Conservation (phyloP, 495 filamentous ascomycete genomes). For the Letharia columbiana region DNA sequence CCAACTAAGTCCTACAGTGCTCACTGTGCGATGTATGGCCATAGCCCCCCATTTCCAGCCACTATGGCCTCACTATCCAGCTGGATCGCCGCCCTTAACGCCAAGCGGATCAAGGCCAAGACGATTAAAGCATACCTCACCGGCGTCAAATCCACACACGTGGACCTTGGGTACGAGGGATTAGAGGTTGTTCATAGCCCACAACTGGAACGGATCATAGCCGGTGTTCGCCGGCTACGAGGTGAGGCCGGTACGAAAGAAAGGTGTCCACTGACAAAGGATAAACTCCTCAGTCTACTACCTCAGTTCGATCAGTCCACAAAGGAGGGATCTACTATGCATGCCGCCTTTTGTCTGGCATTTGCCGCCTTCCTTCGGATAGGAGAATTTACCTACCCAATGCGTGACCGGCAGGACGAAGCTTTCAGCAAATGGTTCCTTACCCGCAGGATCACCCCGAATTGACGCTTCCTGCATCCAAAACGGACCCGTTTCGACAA, state of each 20-base stretch:
- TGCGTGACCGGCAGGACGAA: rapidly evolving
- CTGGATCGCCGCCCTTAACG: not conserved
- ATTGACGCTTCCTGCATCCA: not conserved
- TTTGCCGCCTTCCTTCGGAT: not conserved
- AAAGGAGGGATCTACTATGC: not conserved
- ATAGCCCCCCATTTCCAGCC: not conserved
- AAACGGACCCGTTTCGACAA: not conserved
- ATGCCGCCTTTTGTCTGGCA: not conserved
- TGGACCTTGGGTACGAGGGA: not conserved
- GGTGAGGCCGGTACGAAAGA: not conserved
- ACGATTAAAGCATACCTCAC: slow-evolving; percentile 5
- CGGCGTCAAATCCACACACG: not conserved
- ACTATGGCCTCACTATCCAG: not conserved
- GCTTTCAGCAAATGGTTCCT: not conserved
- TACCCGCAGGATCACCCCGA: not conserved
- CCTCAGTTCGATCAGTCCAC: not conserved
- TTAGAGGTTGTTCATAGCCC: not conserved
- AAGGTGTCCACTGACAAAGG: not conserved
- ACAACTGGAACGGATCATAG: not conserved
- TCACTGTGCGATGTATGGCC: not conserved
- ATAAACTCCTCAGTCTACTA: not conserved
- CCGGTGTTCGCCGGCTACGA: not conserved
- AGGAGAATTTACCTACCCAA: slow-evolving; percentile 4
- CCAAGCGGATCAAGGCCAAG: not conserved
- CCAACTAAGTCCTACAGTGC: not conserved